Percentiles rank a stretch among this genome's conserved stretches.
These are phyloP conservation scores for Picea glauca DNA, from an alignment of 75 land plant species.

Conservation along the genomic window DNA sequence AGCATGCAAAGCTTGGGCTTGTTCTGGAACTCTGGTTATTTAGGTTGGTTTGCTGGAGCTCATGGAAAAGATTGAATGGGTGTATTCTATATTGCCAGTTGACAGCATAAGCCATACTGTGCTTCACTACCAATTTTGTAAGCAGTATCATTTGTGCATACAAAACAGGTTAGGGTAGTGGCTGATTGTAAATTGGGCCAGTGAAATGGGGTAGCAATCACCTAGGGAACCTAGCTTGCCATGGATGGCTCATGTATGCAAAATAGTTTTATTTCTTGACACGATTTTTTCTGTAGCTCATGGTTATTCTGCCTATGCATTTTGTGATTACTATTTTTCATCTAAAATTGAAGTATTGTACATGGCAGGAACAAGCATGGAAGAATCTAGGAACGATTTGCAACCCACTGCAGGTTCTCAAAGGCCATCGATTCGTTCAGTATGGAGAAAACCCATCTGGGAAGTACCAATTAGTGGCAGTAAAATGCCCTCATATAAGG, in stretches of 20 bases:
- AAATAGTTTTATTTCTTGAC: not conserved
- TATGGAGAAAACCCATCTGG: slow-evolving; percentile 65
- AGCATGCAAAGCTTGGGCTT: not conserved
- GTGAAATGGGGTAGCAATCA: not conserved
- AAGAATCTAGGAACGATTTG: not conserved
- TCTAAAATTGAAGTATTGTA: not conserved
- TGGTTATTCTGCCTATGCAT: not conserved
- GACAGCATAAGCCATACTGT: slow-evolving; percentile 1
- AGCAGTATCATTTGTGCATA: not conserved
- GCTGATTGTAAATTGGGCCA: not conserved
- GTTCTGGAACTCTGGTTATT: not conserved
- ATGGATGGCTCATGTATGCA: not conserved
- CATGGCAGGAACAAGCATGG: slow-evolving; percentile 11
- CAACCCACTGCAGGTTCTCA: not conserved
- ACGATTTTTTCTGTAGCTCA: not conserved
- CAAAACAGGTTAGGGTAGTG: not conserved
- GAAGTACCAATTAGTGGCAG: slow-evolving; percentile 47
- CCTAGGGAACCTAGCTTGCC: not conserved
- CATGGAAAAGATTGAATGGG: not conserved
- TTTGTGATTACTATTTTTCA: not conserved
- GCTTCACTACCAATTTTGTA: not conserved
- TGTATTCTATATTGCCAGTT: not conserved
- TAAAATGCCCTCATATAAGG: slow-evolving; percentile 64
- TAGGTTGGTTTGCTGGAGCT: not conserved
- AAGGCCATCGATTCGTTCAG: slow-evolving; percentile 10